These are phyloP conservation scores for Solanum pinnatisectum DNA, from an alignment of 257 asterid genomes.

Conservation along the genomic window DNA sequence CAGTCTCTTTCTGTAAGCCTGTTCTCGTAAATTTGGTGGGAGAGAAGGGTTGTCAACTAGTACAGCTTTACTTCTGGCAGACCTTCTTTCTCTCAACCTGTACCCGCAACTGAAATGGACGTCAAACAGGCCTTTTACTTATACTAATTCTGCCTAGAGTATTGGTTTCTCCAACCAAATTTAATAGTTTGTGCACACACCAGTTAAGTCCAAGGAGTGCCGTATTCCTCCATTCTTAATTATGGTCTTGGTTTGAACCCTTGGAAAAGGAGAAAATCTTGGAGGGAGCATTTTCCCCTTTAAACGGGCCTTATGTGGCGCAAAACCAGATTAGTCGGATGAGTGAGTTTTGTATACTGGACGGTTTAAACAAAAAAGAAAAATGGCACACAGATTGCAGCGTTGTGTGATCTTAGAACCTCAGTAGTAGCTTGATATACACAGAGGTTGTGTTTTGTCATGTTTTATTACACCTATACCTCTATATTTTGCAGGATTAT, in stretches of 20 bases:
- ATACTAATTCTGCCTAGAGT: not conserved
- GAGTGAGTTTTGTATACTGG: not conserved
- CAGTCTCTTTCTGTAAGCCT: not conserved
- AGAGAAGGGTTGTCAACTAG: not conserved
- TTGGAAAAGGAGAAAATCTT: not conserved
- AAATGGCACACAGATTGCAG: not conserved
- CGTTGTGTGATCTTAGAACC: not conserved
- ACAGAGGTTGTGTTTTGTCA: not conserved
- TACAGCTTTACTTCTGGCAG: not conserved
- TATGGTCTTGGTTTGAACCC: not conserved
- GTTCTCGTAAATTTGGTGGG: not conserved
- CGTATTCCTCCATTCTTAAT: not conserved
- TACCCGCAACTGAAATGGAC: not conserved
- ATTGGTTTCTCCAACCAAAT: not conserved
- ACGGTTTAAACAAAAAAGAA: not conserved
- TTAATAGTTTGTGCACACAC: not conserved
- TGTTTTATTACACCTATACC: not conserved
- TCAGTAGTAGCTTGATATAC: not conserved
- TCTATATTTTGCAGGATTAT: slow-evolving; percentile 37
- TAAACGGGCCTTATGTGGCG: not conserved
- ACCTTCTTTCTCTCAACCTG: not conserved
- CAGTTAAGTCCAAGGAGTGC: not conserved
- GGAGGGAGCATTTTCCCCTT: not conserved
- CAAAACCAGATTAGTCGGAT: not conserved
- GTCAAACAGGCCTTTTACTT: not conserved